A percentile compares a stretch with the other conserved stretches of the same genome.
These are phyloP conservation scores for Peronospora destructor DNA, from an alignment of 352 stramenopile species.

Conservation along the genomic window DNA sequence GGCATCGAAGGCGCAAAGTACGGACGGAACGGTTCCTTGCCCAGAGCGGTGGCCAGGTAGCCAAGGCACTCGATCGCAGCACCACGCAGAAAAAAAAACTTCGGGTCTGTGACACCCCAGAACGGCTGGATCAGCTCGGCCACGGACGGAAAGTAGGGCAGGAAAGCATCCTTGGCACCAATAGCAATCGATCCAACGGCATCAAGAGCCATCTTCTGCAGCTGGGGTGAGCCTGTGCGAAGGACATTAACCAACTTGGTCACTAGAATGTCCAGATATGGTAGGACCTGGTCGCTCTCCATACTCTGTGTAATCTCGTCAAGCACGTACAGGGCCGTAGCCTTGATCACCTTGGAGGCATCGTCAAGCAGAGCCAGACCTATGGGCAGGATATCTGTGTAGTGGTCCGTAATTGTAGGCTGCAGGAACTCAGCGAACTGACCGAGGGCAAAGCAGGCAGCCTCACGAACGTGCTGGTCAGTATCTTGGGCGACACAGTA, in stretches of 20 bases:
- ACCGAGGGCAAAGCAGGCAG: constrained; percentile 95
- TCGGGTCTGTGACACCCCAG: constrained; percentile 89
- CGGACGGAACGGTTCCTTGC: constrained; percentile 91
- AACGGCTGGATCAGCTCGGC: constrained; percentile 82
- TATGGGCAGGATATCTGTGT: constrained; percentile 93
- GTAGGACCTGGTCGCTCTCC: constrained; percentile 91
- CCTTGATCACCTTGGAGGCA: constrained; percentile 89
- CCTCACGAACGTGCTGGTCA: constrained; percentile 93
- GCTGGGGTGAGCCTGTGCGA: constrained; percentile 84
- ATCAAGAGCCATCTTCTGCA: constrained; percentile 97
- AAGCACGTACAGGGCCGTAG: constrained; percentile 95
- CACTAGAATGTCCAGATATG: constrained; percentile 93
- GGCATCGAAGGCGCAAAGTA: constrained; percentile 93
- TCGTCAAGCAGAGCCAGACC: constrained; percentile 94
- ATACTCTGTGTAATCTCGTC: constrained; percentile 99
- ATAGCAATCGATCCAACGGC: constrained; percentile 94
- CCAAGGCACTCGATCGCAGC: constrained; percentile 96
- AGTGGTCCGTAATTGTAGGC: constrained; percentile 93
- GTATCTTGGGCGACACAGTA: constrained; percentile 87
- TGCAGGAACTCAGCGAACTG: constrained; percentile 98
- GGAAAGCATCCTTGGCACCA: constrained; percentile 94
- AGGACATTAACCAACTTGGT: constrained; percentile 93
- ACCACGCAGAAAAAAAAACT: constrained; percentile 90
- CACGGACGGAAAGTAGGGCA: constrained; percentile 91
- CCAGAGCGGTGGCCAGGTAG: constrained; percentile 95